Percentiles rank a stretch among this genome's conserved stretches.
Conservation (phyloP, 1,139 yeast genomes). For the Schwanniomyces etchellsii region DNA sequence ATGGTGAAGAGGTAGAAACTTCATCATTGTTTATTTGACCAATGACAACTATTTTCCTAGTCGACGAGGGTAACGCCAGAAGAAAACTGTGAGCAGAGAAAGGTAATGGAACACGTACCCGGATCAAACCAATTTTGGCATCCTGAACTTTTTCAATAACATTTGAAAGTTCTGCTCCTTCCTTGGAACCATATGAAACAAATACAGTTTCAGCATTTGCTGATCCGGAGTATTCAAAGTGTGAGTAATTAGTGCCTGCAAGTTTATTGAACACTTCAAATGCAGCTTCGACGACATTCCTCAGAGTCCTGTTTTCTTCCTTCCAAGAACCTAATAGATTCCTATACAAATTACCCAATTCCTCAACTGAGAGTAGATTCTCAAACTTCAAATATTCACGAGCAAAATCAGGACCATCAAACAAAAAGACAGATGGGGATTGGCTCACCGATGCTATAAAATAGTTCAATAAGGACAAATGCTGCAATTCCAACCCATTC, state of each 20-base stretch:
- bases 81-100: conserved; percentile 61
- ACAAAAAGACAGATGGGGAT: conserved; percentile 61
- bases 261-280: conserved; percentile 48
- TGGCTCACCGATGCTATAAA: conserved; percentile 51
- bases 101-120: conserved; percentile 76
- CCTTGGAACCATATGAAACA: conserved; percentile 73
- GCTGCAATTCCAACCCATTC: conserved; percentile 56
- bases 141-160: conserved; percentile 31
- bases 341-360: conserved; percentile 38
- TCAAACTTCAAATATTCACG: conserved; percentile 49
- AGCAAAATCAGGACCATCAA: conserved; percentile 72
- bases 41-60: conserved; percentile 60
- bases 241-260: conserved; percentile 54
- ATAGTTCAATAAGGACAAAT: conserved; percentile 59
- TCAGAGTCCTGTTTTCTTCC: conserved; percentile 22
- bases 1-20: conserved; percentile 28
- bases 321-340: conserved; percentile 26
- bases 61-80: conserved; percentile 50
- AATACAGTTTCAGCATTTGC: conserved; percentile 61
- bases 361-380: conserved; percentile 40
- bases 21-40: conserved; percentile 43
- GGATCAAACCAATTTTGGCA: conserved; percentile 54
- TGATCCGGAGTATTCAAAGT: conserved; percentile 70
- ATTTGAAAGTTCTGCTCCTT: conserved; percentile 48
- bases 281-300: conserved; percentile 36